Conservation (phyloP, 345 rosid species). For the Anastatica hierochuntica region DNA sequence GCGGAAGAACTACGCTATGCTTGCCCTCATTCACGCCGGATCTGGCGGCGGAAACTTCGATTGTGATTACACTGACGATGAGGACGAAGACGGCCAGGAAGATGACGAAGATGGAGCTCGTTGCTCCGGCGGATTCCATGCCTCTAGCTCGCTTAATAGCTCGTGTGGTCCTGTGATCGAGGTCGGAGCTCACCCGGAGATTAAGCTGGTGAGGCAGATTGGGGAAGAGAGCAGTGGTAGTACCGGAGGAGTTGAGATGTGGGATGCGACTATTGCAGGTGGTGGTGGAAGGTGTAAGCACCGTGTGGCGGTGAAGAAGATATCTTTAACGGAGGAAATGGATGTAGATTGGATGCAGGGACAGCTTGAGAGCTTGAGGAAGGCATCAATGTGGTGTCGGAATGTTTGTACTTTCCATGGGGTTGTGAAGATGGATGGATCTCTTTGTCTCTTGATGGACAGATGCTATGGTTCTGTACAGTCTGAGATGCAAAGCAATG, state of each 20-base stretch:
- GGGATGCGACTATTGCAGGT: conserved; percentile 52
- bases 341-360: conserved; percentile 75
- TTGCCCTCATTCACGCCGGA: conserved; percentile 55
- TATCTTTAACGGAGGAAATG: conserved; percentile 52
- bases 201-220: conserved; percentile 49
- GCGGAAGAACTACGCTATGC: conserved; percentile 76
- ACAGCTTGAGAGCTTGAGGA: conserved; percentile 65
- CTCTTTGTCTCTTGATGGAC: conserved; percentile 69
- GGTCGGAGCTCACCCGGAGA: conserved; percentile 56
- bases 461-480: conserved; percentile 78
- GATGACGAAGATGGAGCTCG: conserved; percentile 11
- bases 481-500: conserved; percentile 79
- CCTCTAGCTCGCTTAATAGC: no score
- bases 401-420: conserved; percentile 93
- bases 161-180: conserved; percentile 73
- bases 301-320: conserved; percentile 66
- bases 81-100: conserved; percentile 28
- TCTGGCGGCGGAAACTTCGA: conserved; percentile 42
- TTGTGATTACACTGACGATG: conserved; percentile 63
- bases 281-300: conserved; percentile 51
- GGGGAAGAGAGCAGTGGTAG: conserved; percentile 38
- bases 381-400: conserved; percentile 87
- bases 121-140: conserved; percentile 38
- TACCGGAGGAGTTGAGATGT: conserved; percentile 57
- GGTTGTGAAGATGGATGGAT: conserved; percentile 51